Conservation (phyloP, 2,329 filamentous ascomycete species). For the Microdochium trichocladiopsis region DNA sequence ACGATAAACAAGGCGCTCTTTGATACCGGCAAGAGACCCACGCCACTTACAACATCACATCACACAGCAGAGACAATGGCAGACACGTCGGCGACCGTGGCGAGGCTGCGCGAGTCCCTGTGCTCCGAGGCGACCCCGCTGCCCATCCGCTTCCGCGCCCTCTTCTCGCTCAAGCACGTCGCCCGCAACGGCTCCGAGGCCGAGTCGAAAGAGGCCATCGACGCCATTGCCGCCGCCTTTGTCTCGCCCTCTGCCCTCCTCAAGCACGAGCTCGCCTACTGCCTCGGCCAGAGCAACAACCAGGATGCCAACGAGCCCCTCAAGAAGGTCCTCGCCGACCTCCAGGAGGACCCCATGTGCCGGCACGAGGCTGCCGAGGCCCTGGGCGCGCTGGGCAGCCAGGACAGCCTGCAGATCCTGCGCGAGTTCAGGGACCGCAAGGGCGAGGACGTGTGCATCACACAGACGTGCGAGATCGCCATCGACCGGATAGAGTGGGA, state of each 20-base stretch:
- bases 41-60: background rate
- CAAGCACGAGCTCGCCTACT: slow-evolving; percentile 97
- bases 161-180: slow-evolving; percentile 95
- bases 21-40: too few species aligned
- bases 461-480: slow-evolving; percentile 94
- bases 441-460: slow-evolving; percentile 73
- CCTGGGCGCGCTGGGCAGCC: slow-evolving; percentile 76
- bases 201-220: slow-evolving; percentile 50
- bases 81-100: slow-evolving; percentile 36
- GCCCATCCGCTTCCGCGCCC: slow-evolving; percentile 84
- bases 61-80: background rate
- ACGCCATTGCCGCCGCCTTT: slow-evolving; percentile 85
- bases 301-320: slow-evolving; percentile 66
- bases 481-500: slow-evolving; percentile 94
- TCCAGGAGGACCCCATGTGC: slow-evolving; percentile 87
- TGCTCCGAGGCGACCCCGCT: slow-evolving; percentile 76
- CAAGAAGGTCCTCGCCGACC: slow-evolving; percentile 65
- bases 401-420: slow-evolving; percentile 66
- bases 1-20: too few species aligned
- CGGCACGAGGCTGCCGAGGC: slow-evolving; percentile 95
- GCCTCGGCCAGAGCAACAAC: slow-evolving; percentile 85
- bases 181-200: slow-evolving; percentile 62
- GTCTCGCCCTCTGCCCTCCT: slow-evolving; percentile 78
- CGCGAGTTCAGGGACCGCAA: slow-evolving; percentile 65
- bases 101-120: slow-evolving; percentile 66